phyloP scores from a whole-genome alignment of 768 basidiomycete genomes.

The Punctularia strigosozonata region DNA sequence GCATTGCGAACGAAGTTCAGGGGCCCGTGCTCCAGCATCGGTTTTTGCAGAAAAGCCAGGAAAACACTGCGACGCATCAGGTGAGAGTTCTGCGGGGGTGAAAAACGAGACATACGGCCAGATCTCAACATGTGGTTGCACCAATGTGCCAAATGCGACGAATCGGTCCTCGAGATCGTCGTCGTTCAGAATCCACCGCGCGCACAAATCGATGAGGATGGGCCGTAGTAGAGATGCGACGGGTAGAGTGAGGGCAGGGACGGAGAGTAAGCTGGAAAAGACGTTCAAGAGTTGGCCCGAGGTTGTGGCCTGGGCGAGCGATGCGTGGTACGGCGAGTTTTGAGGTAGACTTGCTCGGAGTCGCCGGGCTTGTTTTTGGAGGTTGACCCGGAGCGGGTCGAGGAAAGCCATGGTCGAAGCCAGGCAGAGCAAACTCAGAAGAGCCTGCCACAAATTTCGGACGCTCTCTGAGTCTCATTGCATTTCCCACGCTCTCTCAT shows the following conservation, averaged over 20 bases:
- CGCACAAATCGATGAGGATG: slow-evolving; percentile 66
- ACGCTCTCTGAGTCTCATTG: too few relatives aligned
- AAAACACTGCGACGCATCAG: slow-evolving; percentile 49
- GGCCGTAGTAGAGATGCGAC: slow-evolving; percentile 67
- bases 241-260: slow-evolving; percentile 48
- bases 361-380: slow-evolving; percentile 37
- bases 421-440: too few relatives aligned
- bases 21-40: slow-evolving; percentile 38
- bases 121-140: slow-evolving; percentile 61
- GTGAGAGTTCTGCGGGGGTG: slow-evolving; percentile 4
- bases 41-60: slow-evolving; percentile 33
- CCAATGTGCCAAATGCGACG: slow-evolving; percentile 46
- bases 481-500: too few relatives aligned
- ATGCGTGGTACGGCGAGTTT: slow-evolving; percentile 24
- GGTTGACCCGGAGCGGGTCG: slow-evolving; percentile 51
- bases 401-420: too few relatives aligned
- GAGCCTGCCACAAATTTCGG: too few relatives aligned
- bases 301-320: slow-evolving; percentile 28
- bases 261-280: slow-evolving; percentile 48
- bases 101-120: slow-evolving; percentile 42
- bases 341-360: slow-evolving; percentile 34
- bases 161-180: slow-evolving; percentile 38
- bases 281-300: slow-evolving; percentile 29
- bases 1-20: slow-evolving; percentile 37
- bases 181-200: slow-evolving; percentile 61